Base-by-base conservation (phyloP, 306 rosid genomes). In the Gastrolobium bilobum region DNA sequence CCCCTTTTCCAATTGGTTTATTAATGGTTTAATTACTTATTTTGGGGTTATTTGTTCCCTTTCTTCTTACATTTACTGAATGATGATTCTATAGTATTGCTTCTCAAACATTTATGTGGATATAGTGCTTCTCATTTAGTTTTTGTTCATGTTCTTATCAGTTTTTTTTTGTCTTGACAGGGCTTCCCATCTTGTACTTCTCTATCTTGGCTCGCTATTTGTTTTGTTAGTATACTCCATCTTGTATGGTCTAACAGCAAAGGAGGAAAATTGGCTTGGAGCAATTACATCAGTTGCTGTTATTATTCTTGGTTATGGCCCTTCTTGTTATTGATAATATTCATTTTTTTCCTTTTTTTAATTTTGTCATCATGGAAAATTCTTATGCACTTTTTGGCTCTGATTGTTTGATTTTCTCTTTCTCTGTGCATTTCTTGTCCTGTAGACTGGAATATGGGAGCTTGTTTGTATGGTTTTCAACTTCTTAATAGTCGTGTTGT, bases 371-470 rank as follows among this genome's bases (percentile, higher is more conserved):
- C 61, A 31, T 33, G 26, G 38, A 59, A 48, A 78, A 46, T 63
- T 76, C 74, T 81, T 54, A 56, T 81, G 75, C 52, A 10, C 44
- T 33, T 62, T 61, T 60, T 38, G 62, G 58, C 68, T 60, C 58
- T 57, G 58, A 57, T 82, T 71, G 38, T 34, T 64, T 77, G 34
- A 50, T 72, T 44, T 70, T 29, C 74, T 77, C 4, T 42, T 43
- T 60, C 34, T 48, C 40, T 72, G 63, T 72, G 57, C 79, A 74
- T 64, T 66, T 77, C 11, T 20, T 78, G 66, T 70, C 83, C 40
- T 88, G 81, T 82, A 96, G 99, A 96, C 86, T 96, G 99, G 99
- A 96, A 96, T 83, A 89, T 96, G 90, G 99, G 99, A 9, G 97
- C 98, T 44, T 96, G 99, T 87, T 81, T 96, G 71, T 96, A 96